Conservation (phyloP, 352 stramenopile species). For the Pythium chondricola region DNA sequence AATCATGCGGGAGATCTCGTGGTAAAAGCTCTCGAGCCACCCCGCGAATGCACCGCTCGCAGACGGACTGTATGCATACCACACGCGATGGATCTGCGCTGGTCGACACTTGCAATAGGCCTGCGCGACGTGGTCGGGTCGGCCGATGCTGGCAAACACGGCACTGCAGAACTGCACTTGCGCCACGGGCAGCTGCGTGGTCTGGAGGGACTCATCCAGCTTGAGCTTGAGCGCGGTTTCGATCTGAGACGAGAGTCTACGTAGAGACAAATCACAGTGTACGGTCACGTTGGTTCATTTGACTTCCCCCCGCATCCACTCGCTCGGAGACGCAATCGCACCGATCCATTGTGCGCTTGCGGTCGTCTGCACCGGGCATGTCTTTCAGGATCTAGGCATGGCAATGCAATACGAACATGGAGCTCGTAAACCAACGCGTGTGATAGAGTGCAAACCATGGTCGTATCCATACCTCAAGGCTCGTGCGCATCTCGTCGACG, state of each 20-base stretch:
- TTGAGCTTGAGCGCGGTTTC: constrained; percentile 40
- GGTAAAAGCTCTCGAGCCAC: constrained; percentile 59
- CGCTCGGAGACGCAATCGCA: too few species aligned
- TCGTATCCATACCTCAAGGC: constrained; percentile 35
- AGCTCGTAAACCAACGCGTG: not conserved
- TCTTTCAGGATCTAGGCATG: constrained; percentile 30
- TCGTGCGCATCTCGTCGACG: constrained; percentile 55
- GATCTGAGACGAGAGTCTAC: constrained; percentile 48
- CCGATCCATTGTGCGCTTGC: constrained; percentile 38
- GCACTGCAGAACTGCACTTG: constrained; percentile 42
- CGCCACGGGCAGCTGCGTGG: constrained; percentile 33
- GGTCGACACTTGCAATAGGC: constrained; percentile 41
- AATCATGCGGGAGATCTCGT: constrained; percentile 44
- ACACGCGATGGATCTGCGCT: constrained; percentile 43
- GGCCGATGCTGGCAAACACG: constrained; percentile 44
- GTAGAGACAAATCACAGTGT: too few species aligned
- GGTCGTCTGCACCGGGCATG: constrained; percentile 52
- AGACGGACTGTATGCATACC: constrained; percentile 37
- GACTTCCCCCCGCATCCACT: too few species aligned
- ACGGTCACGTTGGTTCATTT: not conserved
- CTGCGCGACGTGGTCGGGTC: constrained; percentile 28
- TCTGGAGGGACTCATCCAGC: constrained; percentile 31
- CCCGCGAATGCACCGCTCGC: constrained; percentile 21
- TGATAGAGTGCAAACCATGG: too few species aligned
- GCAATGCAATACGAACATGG: not conserved